Conservation (phyloP, 2,329 filamentous ascomycete species). For the Epichloe glyceriae region DNA sequence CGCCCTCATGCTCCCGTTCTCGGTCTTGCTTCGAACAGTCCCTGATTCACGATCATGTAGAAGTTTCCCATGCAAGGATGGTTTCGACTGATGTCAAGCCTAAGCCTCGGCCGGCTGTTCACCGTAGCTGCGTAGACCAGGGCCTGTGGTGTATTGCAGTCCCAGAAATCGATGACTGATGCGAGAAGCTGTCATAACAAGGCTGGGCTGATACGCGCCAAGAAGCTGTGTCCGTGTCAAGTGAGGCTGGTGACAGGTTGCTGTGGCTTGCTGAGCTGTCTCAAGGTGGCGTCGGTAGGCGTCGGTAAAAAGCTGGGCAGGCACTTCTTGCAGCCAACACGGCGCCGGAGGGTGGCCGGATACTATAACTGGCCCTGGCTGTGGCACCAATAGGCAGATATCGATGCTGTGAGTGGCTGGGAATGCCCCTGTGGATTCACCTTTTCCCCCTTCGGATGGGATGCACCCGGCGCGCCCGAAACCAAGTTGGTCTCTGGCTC, state of each 20-base stretch:
- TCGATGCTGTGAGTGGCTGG: slow-evolving; percentile 10
- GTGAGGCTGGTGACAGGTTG: too few species aligned
- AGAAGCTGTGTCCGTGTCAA: neutral
- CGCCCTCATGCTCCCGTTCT: neutral
- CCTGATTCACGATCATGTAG: neutral
- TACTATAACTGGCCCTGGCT: neutral
- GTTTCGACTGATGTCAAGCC: neutral
- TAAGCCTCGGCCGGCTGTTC: neutral
- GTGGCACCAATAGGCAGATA: neutral
- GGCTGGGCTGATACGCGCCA: neutral
- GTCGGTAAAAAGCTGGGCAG: too few species aligned
- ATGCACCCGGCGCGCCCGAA: too few species aligned
- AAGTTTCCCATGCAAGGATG: neutral
- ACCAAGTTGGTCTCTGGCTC: neutral
- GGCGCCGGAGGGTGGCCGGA: neutral
- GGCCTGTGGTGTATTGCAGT: neutral
- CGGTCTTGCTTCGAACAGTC: neutral
- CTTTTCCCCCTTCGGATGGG: neutral
- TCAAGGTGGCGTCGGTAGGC: too few species aligned
- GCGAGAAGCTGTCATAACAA: neutral
- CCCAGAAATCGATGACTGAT: neutral
- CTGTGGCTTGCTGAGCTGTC: too few species aligned
- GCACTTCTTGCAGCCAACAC: neutral
- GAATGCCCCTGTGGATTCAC: slow-evolving; percentile 6
- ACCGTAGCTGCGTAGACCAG: neutral